Evolutionary conservation across 306 rosid species (phyloP).

Genomic region (Trifolium fragiferum): DNA sequence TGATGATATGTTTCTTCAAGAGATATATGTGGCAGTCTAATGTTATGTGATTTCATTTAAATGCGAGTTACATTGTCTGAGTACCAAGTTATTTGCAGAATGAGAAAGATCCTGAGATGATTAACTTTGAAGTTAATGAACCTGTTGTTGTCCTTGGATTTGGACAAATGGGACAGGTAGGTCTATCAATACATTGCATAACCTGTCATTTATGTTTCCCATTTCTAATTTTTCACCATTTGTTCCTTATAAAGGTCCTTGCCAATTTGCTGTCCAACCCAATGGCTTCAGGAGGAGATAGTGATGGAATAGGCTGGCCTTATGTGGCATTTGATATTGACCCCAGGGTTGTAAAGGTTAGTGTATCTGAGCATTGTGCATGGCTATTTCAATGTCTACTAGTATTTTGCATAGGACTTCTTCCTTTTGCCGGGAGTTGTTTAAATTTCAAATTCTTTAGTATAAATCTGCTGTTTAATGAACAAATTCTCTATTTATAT

Average conservation of each 20-base stretch:
- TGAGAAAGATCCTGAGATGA: slow-evolving; percentile 65
- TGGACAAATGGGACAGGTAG: slow-evolving; percentile 99
- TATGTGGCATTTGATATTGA: slow-evolving; percentile 92
- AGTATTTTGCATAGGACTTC: too few relatives aligned
- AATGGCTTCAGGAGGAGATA: slow-evolving; percentile 74
- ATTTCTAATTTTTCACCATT: slow-evolving; percentile 40
- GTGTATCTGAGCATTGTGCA: slow-evolving; percentile 32
- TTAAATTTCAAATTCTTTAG: slow-evolving; percentile 5
- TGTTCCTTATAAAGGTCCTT: slow-evolving; percentile 71
- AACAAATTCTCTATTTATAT: slow-evolving; percentile 28
- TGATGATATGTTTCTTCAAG: slow-evolving; percentile 26
- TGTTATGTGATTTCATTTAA: slow-evolving; percentile 35
- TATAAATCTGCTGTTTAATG: slow-evolving; percentile 21
- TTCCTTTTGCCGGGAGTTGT: slow-evolving; percentile 17
- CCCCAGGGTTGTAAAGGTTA: slow-evolving; percentile 85
- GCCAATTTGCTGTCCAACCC: slow-evolving; percentile 91
- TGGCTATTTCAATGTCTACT: slow-evolving; percentile 17
- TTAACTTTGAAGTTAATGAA: slow-evolving; percentile 69
- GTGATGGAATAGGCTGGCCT: slow-evolving; percentile 64
- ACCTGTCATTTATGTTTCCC: slow-evolving; percentile 37
- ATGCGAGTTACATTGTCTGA: slow-evolving; percentile 45
- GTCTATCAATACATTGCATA: slow-evolving; percentile 32
- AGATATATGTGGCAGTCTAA: slow-evolving; percentile 23
- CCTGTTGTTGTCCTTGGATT: slow-evolving; percentile 96
- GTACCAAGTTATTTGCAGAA: slow-evolving; percentile 54